Evolutionary conservation across 306 rosid species (phyloP).

Genomic region (Corylus avellana): DNA sequence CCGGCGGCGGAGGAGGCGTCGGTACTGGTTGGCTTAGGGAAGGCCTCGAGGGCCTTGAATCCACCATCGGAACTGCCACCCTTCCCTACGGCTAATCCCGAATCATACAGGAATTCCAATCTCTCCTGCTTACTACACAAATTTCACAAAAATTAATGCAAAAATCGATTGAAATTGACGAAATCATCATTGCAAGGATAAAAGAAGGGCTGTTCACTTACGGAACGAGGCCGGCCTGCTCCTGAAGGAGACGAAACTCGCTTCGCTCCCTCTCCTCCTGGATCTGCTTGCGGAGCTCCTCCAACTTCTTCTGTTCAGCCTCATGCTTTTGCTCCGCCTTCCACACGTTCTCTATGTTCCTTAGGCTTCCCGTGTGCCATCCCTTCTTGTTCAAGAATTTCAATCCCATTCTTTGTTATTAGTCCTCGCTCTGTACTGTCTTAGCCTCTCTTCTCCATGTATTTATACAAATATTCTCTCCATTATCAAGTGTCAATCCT

Average conservation of each 20-base stretch:
- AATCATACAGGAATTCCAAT: conserved; percentile 86
- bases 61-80: conserved; percentile 64
- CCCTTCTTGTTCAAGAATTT: conserved; percentile 98
- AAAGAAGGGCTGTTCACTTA: conserved; percentile 24
- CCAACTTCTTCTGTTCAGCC: conserved; percentile 84
- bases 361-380: conserved; percentile 97
- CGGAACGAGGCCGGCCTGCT: conserved; percentile 95
- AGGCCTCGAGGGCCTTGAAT: conserved; percentile 69
- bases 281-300: conserved; percentile 92
- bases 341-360: conserved; percentile 97
- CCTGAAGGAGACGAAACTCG: conserved; percentile 94
- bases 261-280: conserved; percentile 77
- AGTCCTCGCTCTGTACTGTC: neutral
- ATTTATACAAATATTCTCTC: no score
- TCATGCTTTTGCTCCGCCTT: conserved; percentile 95
- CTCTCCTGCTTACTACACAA: conserved; percentile 76
- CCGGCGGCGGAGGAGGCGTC: conserved; percentile 52
- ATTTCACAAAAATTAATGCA: neutral
- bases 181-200: neutral
- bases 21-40: conserved; percentile 50
- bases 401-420: conserved; percentile 56
- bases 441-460: no score
- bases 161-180: neutral
- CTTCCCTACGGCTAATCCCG: conserved; percentile 85
- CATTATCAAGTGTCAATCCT: no score